phyloP scores from a whole-genome alignment of 805 yeast genomes.

The Kluyveromyces siamensis region DNA sequence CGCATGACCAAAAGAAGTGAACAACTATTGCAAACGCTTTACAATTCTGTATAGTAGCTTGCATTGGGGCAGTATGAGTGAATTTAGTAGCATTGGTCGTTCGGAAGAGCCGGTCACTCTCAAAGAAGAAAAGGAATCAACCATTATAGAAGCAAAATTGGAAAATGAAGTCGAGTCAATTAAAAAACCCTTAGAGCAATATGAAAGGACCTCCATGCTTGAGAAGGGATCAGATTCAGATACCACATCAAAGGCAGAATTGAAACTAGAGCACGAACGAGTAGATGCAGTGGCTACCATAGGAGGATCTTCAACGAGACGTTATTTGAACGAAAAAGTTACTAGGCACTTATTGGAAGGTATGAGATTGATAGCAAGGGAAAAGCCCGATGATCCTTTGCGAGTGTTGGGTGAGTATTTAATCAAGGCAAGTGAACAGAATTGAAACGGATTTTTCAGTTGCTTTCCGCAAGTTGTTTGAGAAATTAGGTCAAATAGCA shows the following conservation, averaged over 20 bases:
- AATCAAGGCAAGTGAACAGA: constrained; percentile 29
- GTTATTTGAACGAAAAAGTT: constrained; percentile 55
- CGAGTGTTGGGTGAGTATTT: constrained; percentile 45
- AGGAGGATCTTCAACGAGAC: constrained; percentile 67
- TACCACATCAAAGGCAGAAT: neutral
- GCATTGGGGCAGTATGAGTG: neutral
- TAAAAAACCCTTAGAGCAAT: too few relatives aligned
- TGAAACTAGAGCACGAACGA: constrained; percentile 5
- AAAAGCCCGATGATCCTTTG: constrained; percentile 48
- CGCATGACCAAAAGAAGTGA: neutral
- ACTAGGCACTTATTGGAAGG: constrained; percentile 61
- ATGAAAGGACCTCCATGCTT: too few relatives aligned
- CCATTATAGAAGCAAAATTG: neutral
- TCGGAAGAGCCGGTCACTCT: neutral
- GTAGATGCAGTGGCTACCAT: constrained; percentile 40
- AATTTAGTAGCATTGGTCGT: too few relatives aligned
- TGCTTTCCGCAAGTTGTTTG: too few relatives aligned
- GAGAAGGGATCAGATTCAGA: neutral
- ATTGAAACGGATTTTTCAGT: neutral
- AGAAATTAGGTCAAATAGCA: too few relatives aligned
- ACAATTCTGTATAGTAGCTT: neutral
- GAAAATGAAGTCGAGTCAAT: neutral
- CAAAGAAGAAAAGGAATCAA: neutral
- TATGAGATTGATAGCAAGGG: constrained; percentile 42
- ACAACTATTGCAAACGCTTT: neutral